phyloP scores from a whole-genome alignment of 169 alveolate species.

The Plasmodium gallinaceum region DNA sequence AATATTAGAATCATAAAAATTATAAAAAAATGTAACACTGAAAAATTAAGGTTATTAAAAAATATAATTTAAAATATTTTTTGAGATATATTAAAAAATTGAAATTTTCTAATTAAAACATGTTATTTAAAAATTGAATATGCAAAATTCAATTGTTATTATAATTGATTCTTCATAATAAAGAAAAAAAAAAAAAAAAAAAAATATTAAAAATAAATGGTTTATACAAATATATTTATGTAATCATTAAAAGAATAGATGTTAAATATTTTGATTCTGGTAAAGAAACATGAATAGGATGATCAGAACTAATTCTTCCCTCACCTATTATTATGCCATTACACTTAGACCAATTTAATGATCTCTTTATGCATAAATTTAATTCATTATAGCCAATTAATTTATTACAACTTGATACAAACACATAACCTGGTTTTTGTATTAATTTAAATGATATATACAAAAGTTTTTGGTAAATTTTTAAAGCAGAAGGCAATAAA shows the following conservation, averaged over 20 bases:
- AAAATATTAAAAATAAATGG: background rate
- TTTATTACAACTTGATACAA: constrained; percentile 77
- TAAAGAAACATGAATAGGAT: constrained; percentile 71
- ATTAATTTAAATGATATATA: constrained; percentile 60
- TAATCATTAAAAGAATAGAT: constrained; percentile 66
- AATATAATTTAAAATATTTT: too few relatives aligned
- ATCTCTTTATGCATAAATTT: constrained; percentile 40
- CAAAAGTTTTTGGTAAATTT: constrained; percentile 75
- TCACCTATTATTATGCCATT: constrained; percentile 75
- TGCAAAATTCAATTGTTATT: too few relatives aligned
- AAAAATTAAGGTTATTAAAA: too few relatives aligned
- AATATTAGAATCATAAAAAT: too few relatives aligned
- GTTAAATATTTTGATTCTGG: constrained; percentile 73
- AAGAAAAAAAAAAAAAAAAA: constrained; percentile 2
- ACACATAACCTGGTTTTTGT: constrained; percentile 75
- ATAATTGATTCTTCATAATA: background rate
- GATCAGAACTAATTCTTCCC: constrained; percentile 72
- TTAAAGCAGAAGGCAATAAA: constrained; percentile 69
- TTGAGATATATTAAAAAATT: too few relatives aligned
- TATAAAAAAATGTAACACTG: too few relatives aligned
- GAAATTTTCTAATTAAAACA: too few relatives aligned
- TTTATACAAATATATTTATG: background rate
- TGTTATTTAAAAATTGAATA: too few relatives aligned
- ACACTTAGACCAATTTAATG: constrained; percentile 75
- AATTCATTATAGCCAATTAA: constrained; percentile 64